Evolutionary conservation across 164 flowering plant genomes (phyloP), one percentile per base, ranked within the genome.

Genomic region (Sextonia rubra): DNA sequence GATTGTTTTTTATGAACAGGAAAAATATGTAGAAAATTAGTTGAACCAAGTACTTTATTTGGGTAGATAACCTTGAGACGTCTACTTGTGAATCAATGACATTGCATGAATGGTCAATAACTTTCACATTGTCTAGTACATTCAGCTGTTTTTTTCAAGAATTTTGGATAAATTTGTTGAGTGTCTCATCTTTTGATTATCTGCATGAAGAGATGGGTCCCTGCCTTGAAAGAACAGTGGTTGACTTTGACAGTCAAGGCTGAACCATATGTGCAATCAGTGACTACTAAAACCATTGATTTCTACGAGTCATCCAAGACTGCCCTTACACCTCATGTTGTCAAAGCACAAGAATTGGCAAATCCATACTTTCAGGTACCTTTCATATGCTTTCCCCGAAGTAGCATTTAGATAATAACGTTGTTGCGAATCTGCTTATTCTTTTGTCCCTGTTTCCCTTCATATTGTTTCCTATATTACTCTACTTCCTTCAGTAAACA

Each of bases 351-450:
- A 73, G 87, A 93, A 76, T 14, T 85, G 74, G 84, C 82, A 20
- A 85, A 84, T 83, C 97, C 99, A 55, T 89, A 93, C 76, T 85
- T 73, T 75, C 88, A 91, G 98, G 99, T 91, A 47, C 27, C 73
- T n/a, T 66, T 30, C 22, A 26, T 15, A 27, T 25, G 37, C n/a
- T 37, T 37, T 37, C 9, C 44, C 44, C 8, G 44, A 37, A 37
- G 44, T 37, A 37, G 8, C 44, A 37, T 37, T 37, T 37, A 37
- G 44, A 37, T 37, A 32, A 32, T 32, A 37, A 37, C 44, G 11
- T 37, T 37, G 44, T 9, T 37, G 11, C 2, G 11, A 7, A 3
- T n/a, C 44, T 37, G 25, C 26, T 66, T 37, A 12, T 66, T 44
- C 12, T 32, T 2, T 5, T 44, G 20, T 37, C 44, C 8, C 11